Percentiles rank a stretch among this genome's conserved stretches.
Conservation (phyloP, 1,284 basidiomycete species). For the Tilletia setariae region DNA sequence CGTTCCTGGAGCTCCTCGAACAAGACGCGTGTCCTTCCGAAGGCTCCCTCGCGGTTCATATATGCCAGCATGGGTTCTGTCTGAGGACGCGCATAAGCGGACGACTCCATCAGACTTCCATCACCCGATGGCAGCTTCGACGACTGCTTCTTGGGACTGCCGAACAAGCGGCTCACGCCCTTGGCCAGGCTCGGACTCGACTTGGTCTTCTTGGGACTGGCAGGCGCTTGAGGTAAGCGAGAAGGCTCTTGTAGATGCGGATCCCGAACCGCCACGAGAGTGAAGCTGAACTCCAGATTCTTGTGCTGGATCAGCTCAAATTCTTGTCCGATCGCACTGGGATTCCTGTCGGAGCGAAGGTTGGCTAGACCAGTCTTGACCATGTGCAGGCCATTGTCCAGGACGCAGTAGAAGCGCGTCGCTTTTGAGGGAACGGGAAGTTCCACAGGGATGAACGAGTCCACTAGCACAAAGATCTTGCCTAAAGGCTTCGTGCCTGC, state of each 20-base stretch:
- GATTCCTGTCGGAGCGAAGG: constrained; percentile 60
- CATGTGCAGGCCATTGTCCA: constrained; percentile 95
- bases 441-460: constrained; percentile 45
- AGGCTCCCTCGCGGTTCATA: constrained; percentile 46
- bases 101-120: neutral
- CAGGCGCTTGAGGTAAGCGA: constrained; percentile 2
- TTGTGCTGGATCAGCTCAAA: constrained; percentile 65
- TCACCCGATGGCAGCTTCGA: constrained; percentile 18
- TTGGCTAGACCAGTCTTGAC: constrained; percentile 81
- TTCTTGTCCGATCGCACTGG: constrained; percentile 76
- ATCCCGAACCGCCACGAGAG: constrained; percentile 46
- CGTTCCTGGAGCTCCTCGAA: constrained; percentile 31
- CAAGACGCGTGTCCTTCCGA: constrained; percentile 40
- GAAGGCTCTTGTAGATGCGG: constrained; percentile 39
- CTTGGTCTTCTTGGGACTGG: constrained; percentile 33
- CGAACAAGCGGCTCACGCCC: constrained; percentile 42
- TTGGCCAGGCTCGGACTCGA: constrained; percentile 36
- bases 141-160: constrained; percentile 44
- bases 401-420: constrained; percentile 77
- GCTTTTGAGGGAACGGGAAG: constrained; percentile 56
- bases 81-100: neutral
- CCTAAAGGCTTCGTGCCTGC: constrained; percentile 75
- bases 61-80: constrained; percentile 41
- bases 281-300: constrained; percentile 49
- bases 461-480: constrained; percentile 80